Percentiles rank a stretch among this genome's conserved stretches.
These are phyloP conservation scores for Phytophthora tubulina DNA, from an alignment of 352 stramenopile genomes.

Conservation along the genomic window DNA sequence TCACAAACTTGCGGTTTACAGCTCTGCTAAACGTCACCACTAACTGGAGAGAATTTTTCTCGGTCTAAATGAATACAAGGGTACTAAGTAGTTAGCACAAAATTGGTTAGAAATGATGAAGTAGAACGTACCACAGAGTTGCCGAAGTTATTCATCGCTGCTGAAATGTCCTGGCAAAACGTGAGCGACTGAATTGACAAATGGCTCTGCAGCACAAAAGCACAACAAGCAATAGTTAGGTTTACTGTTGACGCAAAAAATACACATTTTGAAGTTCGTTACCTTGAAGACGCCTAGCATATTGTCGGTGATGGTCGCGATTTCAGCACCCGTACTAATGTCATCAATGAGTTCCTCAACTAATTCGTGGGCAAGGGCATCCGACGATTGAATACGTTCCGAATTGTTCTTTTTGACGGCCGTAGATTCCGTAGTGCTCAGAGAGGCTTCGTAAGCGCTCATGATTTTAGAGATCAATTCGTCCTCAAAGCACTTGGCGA, in stretches of 20 bases:
- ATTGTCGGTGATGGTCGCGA: slow-evolving; percentile 71
- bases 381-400: slow-evolving; percentile 23
- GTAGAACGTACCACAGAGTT: slow-evolving; percentile 41
- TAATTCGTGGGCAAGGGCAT: slow-evolving; percentile 50
- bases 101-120: too few species aligned
- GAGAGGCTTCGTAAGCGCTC: slow-evolving; percentile 65
- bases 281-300: slow-evolving; percentile 85
- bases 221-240: neutral
- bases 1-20: slow-evolving; percentile 62
- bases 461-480: slow-evolving; percentile 83
- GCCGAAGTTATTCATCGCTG: slow-evolving; percentile 48
- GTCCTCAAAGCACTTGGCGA: slow-evolving; percentile 74
- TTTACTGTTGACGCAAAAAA: neutral
- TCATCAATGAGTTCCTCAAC: slow-evolving; percentile 69
- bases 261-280: neutral
- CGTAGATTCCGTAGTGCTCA: slow-evolving; percentile 27
- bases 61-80: slow-evolving; percentile 44
- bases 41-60: slow-evolving; percentile 79
- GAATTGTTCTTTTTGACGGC: neutral
- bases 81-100: neutral
- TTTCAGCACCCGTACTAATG: slow-evolving; percentile 68
- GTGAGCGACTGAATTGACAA: slow-evolving; percentile 72
- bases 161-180: slow-evolving; percentile 68
- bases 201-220: slow-evolving; percentile 56
- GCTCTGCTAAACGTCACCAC: slow-evolving; percentile 81